A percentile compares a stretch with the other conserved stretches of the same genome.
phyloP scores from a whole-genome alignment of 2,329 filamentous ascomycete genomes.

The Leptodontidium sp. region DNA sequence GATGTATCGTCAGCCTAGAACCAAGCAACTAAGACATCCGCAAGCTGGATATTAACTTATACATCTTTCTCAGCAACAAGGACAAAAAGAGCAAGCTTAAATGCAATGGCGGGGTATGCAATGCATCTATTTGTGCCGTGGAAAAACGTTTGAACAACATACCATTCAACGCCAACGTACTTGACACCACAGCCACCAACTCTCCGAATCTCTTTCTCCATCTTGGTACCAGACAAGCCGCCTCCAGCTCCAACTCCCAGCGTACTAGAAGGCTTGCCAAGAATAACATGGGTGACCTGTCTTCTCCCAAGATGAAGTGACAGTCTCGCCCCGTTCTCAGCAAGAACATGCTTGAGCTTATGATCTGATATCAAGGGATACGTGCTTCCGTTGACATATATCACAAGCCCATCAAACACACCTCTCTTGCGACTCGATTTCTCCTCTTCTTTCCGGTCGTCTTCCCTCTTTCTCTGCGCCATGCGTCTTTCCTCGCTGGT shows the following conservation, averaged over 20 bases:
- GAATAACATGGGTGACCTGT: conserved; percentile 63
- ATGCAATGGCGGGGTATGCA: background rate
- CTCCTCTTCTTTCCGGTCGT: conserved; percentile 57
- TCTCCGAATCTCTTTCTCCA: conserved; percentile 79
- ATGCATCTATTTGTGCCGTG: background rate
- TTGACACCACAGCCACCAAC: conserved; percentile 75
- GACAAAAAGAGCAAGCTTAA: background rate
- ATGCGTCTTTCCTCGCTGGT: conserved; percentile 36
- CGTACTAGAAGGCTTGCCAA: conserved; percentile 65
- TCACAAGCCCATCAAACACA: conserved; percentile 75
- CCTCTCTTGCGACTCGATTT: conserved; percentile 41
- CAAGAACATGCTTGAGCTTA: conserved; percentile 80
- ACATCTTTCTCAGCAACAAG: background rate
- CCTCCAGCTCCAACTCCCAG: conserved; percentile 69
- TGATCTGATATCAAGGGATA: conserved; percentile 84
- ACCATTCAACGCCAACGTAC: conserved; percentile 86
- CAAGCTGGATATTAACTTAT: background rate
- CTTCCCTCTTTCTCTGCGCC: conserved; percentile 55
- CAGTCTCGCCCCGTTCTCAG: conserved; percentile 75
- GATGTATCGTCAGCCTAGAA: conserved; percentile 18
- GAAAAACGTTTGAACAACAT: conserved; percentile 38
- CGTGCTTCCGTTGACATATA: conserved; percentile 91
- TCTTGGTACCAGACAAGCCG: conserved; percentile 77
- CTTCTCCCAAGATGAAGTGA: conserved; percentile 66
- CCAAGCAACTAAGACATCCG: background rate